Base-by-base conservation (phyloP, 495 filamentous ascomycete species). In the Podospora australis region DNA sequence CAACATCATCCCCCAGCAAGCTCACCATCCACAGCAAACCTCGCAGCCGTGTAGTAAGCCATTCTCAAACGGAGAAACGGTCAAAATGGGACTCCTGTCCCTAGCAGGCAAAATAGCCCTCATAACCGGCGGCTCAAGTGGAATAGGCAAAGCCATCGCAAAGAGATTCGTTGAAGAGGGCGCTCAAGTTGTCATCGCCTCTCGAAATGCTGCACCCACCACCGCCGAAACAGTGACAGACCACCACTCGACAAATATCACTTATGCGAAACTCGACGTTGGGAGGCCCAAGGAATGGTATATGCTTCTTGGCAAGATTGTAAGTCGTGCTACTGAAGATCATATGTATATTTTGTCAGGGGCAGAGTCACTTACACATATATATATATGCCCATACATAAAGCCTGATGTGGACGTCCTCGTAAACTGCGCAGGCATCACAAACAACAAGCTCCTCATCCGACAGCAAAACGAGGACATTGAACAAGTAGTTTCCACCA, bases 341-440 rank as follows among this genome's bases (percentile, higher is more conserved):
- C n/a, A n/a, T n/a, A n/a, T n/a, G n/a, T n/a, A n/a, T n/a, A n/a
- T n/a, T n/a, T n/a, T n/a, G n/a, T n/a, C n/a, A n/a, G n/a, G n/a
- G n/a, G n/a, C n/a, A n/a, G n/a, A n/a, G n/a, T n/a, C n/a, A n/a
- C n/a, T n/a, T n/a, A n/a, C n/a, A n/a, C n/a, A n/a, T n/a, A n/a
- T n/a, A n/a, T n/a, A n/a, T n/a, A n/a, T n/a, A n/a, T n/a, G n/a
- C n/a, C n/a, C n/a, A n/a, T n/a, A n/a, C n/a, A n/a, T 19, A 5
- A 20, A 58, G 49, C 17, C 21, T 6, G 9, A 49, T 20, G 66
- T 82, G n/a, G 79, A 89, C 57, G 70, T 88, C 39, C 78, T 91
- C 4, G 69, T 91, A 49, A 91, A 90, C 61, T 82, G 82, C 13
- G 88, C 88, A 1, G 88, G 88, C 13, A 67, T 87, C 11, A 71